phyloP scores from a whole-genome alignment of 805 yeast species.

The Suhomyces vadensis region DNA sequence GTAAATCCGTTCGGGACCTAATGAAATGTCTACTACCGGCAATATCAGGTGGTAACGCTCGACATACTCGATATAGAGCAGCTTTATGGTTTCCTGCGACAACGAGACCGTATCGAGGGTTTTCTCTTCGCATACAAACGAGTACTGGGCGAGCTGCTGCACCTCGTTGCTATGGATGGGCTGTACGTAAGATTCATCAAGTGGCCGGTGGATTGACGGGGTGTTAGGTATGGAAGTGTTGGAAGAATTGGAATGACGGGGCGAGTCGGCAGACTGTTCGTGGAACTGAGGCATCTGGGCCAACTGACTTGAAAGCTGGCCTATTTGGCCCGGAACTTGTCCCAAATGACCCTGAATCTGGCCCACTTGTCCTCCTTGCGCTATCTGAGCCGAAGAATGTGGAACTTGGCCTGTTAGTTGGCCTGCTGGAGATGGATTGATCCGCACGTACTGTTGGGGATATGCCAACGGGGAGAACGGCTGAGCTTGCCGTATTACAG shows the following conservation, averaged over 20 bases:
- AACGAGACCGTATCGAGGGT: slow-evolving; percentile 68
- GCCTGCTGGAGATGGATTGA: too few species aligned
- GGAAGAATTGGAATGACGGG: slow-evolving; percentile 13
- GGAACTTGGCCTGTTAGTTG: too few species aligned
- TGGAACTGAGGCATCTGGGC: neutral
- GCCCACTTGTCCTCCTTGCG: too few species aligned
- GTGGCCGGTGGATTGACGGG: slow-evolving; percentile 23
- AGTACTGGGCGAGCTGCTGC: slow-evolving; percentile 29
- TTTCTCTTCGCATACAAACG: slow-evolving; percentile 62
- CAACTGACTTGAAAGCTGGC: too few species aligned
- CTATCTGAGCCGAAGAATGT: too few species aligned
- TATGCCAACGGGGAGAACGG: neutral
- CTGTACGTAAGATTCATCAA: slow-evolving; percentile 5
- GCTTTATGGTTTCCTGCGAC: slow-evolving; percentile 58
- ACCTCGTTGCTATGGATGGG: neutral
- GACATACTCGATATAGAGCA: slow-evolving; percentile 68
- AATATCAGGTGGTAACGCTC: slow-evolving; percentile 78
- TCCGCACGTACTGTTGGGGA: neutral
- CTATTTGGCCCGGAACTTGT: neutral
- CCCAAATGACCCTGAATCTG: neutral
- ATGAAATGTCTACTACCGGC: slow-evolving; percentile 80
- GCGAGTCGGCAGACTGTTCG: neutral
- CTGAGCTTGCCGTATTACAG: neutral
- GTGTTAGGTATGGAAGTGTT: slow-evolving; percentile 30
- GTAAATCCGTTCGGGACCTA: slow-evolving; percentile 82